A percentile compares a stretch with the other conserved stretches of the same genome.
These are phyloP conservation scores for Tolypocladium tundrense DNA, from an alignment of 2,329 filamentous ascomycete genomes.

Conservation along the genomic window DNA sequence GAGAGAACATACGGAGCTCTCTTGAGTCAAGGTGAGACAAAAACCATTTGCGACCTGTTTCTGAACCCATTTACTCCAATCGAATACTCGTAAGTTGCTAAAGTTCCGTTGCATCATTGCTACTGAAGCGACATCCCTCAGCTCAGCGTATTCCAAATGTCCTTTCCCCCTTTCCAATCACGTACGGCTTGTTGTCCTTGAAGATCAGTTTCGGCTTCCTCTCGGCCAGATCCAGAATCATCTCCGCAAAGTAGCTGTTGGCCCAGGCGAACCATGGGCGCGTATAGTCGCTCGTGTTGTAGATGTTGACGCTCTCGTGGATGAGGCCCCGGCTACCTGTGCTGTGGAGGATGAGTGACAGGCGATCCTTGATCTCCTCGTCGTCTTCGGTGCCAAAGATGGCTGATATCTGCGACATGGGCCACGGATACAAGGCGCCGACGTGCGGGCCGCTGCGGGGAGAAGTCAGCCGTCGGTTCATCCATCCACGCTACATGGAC, in stretches of 20 bases:
- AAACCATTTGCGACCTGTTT: too few relatives aligned
- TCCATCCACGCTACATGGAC: background rate
- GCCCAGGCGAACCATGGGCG: slow-evolving; percentile 37
- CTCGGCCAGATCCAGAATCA: slow-evolving; percentile 62
- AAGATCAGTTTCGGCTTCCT: slow-evolving; percentile 68
- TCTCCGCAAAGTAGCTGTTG: slow-evolving; percentile 31
- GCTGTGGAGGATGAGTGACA: slow-evolving; percentile 28
- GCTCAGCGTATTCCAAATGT: background rate
- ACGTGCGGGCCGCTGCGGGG: slow-evolving; percentile 48
- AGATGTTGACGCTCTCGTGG: slow-evolving; percentile 36
- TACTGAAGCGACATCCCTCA: background rate
- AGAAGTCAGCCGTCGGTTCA: background rate
- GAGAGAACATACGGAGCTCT: background rate
- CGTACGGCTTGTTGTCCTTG: slow-evolving; percentile 8
- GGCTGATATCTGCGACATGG: slow-evolving; percentile 44
- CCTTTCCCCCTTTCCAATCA: slow-evolving; percentile 1
- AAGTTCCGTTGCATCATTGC: background rate
- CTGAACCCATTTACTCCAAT: too few relatives aligned
- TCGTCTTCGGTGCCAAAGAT: slow-evolving; percentile 35
- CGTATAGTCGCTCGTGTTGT: slow-evolving; percentile 28
- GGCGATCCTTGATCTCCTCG: slow-evolving; percentile 21
- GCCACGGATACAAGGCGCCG: slow-evolving; percentile 48
- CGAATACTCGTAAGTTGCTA: background rate
- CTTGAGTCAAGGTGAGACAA: background rate
- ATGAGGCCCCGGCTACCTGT: slow-evolving; percentile 33